These are phyloP conservation scores for Aureobasidium sp. DNA, from an alignment of 2,329 filamentous ascomycete genomes.

Conservation along the genomic window DNA sequence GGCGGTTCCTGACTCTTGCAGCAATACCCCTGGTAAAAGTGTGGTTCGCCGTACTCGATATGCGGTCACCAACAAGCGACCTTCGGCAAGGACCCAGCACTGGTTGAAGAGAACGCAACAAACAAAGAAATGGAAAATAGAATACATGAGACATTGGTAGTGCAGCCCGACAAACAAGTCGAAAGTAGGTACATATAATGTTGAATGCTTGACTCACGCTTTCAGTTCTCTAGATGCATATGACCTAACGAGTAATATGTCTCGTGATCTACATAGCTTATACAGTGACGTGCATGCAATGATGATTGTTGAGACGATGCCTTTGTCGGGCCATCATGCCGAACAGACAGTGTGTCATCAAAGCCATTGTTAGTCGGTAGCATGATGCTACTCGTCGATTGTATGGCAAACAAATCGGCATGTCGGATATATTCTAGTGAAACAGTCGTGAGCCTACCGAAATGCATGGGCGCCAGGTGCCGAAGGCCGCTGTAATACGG, in stretches of 20 bases:
- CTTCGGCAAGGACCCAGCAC: background rate
- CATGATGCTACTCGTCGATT: background rate
- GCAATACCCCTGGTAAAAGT: constrained; percentile 26
- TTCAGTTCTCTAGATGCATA: background rate
- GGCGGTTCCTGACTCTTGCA: constrained; percentile 11
- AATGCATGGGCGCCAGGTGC: background rate
- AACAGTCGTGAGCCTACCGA: background rate
- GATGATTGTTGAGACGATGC: no score
- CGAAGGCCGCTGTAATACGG: background rate
- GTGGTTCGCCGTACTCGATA: background rate
- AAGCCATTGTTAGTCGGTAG: background rate
- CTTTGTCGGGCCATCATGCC: background rate
- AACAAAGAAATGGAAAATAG: background rate
- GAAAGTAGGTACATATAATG: background rate
- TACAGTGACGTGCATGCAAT: background rate
- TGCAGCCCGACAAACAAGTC: background rate
- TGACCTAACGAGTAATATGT: background rate
- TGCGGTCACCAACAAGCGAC: background rate
- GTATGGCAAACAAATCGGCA: background rate
- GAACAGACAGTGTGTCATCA: no score
- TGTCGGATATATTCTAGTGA: background rate
- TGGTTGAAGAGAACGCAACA: background rate
- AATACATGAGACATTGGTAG: background rate
- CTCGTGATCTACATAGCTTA: background rate
- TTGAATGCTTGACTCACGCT: background rate